A percentile compares a stretch with the other conserved stretches of the same genome.
Evolutionary conservation across 2,329 filamentous ascomycete species (phyloP).

Genomic region (Sphaerulina musiva): DNA sequence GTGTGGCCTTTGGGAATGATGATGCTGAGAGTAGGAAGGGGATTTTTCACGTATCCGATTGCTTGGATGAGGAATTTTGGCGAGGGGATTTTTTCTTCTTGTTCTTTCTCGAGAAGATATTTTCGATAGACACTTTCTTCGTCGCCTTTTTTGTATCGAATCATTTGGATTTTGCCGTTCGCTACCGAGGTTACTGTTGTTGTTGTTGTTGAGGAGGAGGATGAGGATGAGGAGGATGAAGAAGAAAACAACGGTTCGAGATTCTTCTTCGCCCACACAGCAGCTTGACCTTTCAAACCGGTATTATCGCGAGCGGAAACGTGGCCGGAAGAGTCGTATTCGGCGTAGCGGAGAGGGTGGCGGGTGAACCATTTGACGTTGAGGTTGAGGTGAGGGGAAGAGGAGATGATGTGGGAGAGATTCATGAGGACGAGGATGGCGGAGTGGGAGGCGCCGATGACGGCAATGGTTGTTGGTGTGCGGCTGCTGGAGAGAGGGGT

Average conservation of each 20-base stretch:
- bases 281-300: conserved; percentile 56
- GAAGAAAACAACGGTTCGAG: conserved; percentile 43
- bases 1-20: conserved; percentile 16
- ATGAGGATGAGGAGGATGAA: too few species aligned
- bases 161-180: conserved; percentile 12
- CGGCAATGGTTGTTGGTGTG: conserved; percentile 44
- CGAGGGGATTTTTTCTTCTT: too few species aligned
- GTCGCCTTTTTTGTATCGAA: conserved; percentile 43
- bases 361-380: conserved; percentile 57
- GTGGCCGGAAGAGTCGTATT: conserved; percentile 48
- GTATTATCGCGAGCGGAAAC: conserved; percentile 62
- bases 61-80: conserved; percentile 50
- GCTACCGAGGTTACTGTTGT: too few species aligned
- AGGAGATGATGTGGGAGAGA: conserved; percentile 48
- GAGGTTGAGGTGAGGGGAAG: conserved; percentile 49
- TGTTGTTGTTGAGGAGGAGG: too few species aligned
- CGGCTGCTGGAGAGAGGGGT: conserved; percentile 28
- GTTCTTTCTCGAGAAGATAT: conserved; percentile 33
- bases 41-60: conserved; percentile 51
- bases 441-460: conserved; percentile 58
- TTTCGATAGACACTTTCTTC: conserved; percentile 43
- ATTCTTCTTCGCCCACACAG: conserved; percentile 53
- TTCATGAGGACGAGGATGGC: conserved; percentile 59
- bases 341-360: conserved; percentile 55
- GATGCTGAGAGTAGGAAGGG: conserved; percentile 43